Evolutionary conservation across 2,329 filamentous ascomycete genomes (phyloP), one percentile per base, ranked within the genome.

Genomic region (Curvularia lunata): DNA sequence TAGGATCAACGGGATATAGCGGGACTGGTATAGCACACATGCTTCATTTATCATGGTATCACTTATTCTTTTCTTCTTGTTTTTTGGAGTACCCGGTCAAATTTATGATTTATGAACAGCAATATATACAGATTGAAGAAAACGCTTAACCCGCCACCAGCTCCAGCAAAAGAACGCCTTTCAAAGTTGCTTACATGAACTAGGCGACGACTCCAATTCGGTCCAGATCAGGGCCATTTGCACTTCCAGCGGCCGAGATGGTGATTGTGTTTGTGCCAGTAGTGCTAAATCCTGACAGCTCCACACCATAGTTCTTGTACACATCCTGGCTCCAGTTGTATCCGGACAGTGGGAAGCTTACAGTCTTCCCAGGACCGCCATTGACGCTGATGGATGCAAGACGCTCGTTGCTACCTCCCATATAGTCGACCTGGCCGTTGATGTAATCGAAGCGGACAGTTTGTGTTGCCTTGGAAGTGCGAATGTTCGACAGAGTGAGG

Each of bases 291-390:
- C 65, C 63, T 38, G 53, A 53, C 27, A 66, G 27, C 41, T 66
- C 61, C 2, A 67, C 65, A 1, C 56, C 56, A 9, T 64, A 67
- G 25, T 42, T 47, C 50, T 65, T 64, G 19, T 34, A 23, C 8
- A 67, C 54, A 18, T 66, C 62, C 34, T 48, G 55, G 5, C 59
- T 56, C 61, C 63, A 67, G 16, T 65, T 65, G 38, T 67, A 67
- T 8, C 65, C 65, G 6, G 52, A 60, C 0, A 67, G 43, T 12
- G 63, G 63, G 19, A 67, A 67, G 56, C 65, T 66, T 2, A 64
- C 53, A 1, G 56, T 67, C 59, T 63, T 58, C 16, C 59, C 59
- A 2, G 59, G 37, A 12, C 63, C 65, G 1, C 65, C 65, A 16
- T 67, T 67, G 13, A 67, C 63, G 27, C 65, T 67, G 8, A 66